Conservation (phyloP, 495 filamentous ascomycete genomes). For the Cercophora samala region DNA sequence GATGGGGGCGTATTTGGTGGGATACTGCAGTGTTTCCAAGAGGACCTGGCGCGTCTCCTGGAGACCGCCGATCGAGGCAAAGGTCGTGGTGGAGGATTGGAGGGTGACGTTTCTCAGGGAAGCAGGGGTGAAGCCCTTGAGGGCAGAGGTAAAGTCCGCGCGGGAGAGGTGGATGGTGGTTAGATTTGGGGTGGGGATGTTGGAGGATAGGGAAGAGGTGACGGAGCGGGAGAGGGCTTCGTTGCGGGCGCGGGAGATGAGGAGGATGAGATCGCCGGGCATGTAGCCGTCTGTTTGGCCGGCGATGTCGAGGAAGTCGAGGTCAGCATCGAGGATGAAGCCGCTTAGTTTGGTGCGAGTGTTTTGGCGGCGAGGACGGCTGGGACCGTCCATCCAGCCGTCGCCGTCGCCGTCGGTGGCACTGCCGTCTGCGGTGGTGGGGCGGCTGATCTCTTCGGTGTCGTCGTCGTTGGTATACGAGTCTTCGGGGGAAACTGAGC, state of each 20-base stretch:
- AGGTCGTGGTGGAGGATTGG: constrained; percentile 83
- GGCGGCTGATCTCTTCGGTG: constrained; percentile 47
- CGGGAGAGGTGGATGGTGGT: constrained; percentile 57
- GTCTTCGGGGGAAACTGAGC: constrained; percentile 43
- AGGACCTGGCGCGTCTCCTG: constrained; percentile 79
- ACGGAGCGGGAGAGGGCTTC: constrained; percentile 84
- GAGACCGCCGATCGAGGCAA: constrained; percentile 86
- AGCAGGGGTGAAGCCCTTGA: constrained; percentile 90
- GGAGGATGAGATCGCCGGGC: constrained; percentile 85
- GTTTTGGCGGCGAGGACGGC: constrained; percentile 23
- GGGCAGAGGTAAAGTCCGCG: constrained; percentile 74
- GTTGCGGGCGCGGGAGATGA: constrained; percentile 82
- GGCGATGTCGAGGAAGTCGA: constrained; percentile 90
- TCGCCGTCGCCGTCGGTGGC: constrained; percentile 50
- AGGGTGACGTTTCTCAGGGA: constrained; percentile 91
- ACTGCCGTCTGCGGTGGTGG: constrained; percentile 51
- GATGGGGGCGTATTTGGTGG: constrained; percentile 96
- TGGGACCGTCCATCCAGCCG: constrained; percentile 67
- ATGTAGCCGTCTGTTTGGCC: constrained; percentile 95
- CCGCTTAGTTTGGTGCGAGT: constrained; percentile 47
- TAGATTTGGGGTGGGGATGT: constrained; percentile 13
- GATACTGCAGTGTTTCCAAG: constrained; percentile 92
- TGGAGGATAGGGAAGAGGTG: constrained; percentile 31
- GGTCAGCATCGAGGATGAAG: constrained; percentile 64
- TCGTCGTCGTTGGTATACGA: constrained; percentile 24